Conservation (phyloP, 257 asterid species). For the Cynanchum wilfordii region DNA sequence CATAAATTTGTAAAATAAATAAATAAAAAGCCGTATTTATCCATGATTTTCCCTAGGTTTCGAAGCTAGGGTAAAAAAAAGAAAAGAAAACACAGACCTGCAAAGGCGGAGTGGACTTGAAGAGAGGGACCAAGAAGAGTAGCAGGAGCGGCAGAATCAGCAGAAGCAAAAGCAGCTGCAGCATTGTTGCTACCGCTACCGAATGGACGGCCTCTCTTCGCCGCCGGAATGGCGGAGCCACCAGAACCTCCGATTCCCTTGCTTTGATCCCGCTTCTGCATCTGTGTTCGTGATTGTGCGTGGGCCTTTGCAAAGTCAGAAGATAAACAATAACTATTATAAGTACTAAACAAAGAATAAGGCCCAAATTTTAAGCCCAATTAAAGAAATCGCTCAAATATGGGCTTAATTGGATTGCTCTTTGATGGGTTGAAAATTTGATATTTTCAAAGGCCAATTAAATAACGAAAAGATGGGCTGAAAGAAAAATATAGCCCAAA, state of each 20-base stretch:
- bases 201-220: slow-evolving; percentile 89
- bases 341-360: neutral
- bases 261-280: slow-evolving; percentile 86
- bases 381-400: too few relatives aligned
- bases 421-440: too few relatives aligned
- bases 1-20: neutral
- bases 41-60: neutral
- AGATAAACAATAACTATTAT: too few relatives aligned
- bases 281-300: slow-evolving; percentile 12
- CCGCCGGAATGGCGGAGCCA: slow-evolving; percentile 66
- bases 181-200: slow-evolving; percentile 62
- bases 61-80: slow-evolving; percentile 26
- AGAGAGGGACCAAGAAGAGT: slow-evolving; percentile 89
- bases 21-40: neutral
- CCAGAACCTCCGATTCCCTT: slow-evolving; percentile 63
- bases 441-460: too few relatives aligned
- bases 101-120: slow-evolving; percentile 83
- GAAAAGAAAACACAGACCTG: slow-evolving; percentile 42
- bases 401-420: too few relatives aligned
- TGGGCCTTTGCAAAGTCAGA: neutral
- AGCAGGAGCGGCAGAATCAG: slow-evolving; percentile 65
- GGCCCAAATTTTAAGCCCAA: neutral
- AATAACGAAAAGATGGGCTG: too few relatives aligned
- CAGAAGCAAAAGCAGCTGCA: slow-evolving; percentile 34
- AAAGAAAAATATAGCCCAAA: too few relatives aligned